Percentiles rank a stretch among this genome's conserved stretches.
These are phyloP conservation scores for Mortierella sp. DNA, from an alignment of 371 early-diverging fungal species.

Conservation along the genomic window DNA sequence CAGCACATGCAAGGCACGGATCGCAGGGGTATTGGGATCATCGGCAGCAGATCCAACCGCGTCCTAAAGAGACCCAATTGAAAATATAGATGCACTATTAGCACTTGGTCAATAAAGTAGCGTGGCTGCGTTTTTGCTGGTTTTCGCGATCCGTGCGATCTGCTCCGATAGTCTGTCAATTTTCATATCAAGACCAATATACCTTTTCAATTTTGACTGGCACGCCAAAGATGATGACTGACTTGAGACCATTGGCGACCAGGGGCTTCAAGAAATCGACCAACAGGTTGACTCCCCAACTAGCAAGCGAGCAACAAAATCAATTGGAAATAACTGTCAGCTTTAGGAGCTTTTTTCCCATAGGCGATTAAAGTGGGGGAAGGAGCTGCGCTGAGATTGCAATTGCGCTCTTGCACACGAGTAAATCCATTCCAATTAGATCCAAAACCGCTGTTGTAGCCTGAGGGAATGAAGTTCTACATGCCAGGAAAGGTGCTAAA, in stretches of 20 bases:
- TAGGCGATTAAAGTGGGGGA: not conserved
- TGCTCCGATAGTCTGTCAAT: not conserved
- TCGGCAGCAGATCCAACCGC: conserved; percentile 85
- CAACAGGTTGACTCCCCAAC: conserved; percentile 86
- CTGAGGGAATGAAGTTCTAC: not conserved
- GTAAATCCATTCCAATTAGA: not conserved
- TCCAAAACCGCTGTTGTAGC: not conserved
- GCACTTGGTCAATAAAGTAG: not conserved
- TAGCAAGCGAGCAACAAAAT: conserved; percentile 13
- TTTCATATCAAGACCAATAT: not conserved
- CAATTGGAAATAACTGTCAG: not conserved
- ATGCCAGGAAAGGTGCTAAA: too few species aligned
- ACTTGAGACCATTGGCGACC: conserved; percentile 87
- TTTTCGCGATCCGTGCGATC: conserved; percentile 13
- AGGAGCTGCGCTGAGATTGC: conserved; percentile 6
- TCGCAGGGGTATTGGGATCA: conserved; percentile 89
- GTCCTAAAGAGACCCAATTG: conserved; percentile 70
- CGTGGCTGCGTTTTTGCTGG: not conserved
- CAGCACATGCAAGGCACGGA: conserved; percentile 84
- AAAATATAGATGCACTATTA: not conserved
- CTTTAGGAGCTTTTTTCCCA: not conserved
- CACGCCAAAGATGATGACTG: conserved; percentile 96
- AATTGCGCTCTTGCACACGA: too few species aligned
- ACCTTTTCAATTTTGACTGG: conserved; percentile 76
- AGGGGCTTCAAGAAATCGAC: conserved; percentile 83